Percentiles rank a stretch among this genome's conserved stretches.
Conservation (phyloP, 139 green algal genomes). For the Haematococcus sp. region DNA sequence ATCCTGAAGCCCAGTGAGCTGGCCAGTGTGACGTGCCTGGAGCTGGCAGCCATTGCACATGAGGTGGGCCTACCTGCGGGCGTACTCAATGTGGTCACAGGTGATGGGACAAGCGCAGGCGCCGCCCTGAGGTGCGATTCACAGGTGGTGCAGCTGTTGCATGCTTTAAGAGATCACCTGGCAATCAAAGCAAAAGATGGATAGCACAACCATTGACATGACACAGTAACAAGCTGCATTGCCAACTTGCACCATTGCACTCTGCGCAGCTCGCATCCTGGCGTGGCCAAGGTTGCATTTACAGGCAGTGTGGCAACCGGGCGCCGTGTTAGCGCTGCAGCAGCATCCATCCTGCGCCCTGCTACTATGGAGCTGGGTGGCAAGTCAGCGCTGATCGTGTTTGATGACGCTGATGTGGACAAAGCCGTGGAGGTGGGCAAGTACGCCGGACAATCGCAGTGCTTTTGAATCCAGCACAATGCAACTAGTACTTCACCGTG, state of each 20-base stretch:
- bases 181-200: too few species aligned
- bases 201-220: too few species aligned
- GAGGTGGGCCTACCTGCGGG: slow-evolving; percentile 61
- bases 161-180: too few species aligned
- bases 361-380: slow-evolving; percentile 81
- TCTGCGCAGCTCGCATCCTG: slow-evolving; percentile 54
- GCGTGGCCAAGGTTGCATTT: slow-evolving; percentile 85
- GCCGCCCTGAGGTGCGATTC: slow-evolving; percentile 43
- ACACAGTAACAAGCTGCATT: too few species aligned
- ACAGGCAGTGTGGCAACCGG: slow-evolving; percentile 78
- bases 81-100: slow-evolving; percentile 80
- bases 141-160: too few species aligned
- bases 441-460: too few species aligned
- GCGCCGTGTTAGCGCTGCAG: slow-evolving; percentile 55
- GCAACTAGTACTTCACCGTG: too few species aligned
- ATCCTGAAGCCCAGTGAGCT: slow-evolving; percentile 86
- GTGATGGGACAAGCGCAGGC: slow-evolving; percentile 51
- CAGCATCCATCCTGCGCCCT: slow-evolving; percentile 65
- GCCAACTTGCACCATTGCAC: too few species aligned
- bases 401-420: slow-evolving; percentile 86
- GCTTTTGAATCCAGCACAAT: too few species aligned
- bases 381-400: slow-evolving; percentile 84
- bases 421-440: slow-evolving; percentile 72
- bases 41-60: slow-evolving; percentile 70
- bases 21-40: slow-evolving; percentile 79